A percentile compares a stretch with the other conserved stretches of the same genome.
phyloP scores from a whole-genome alignment of 1,284 basidiomycete genomes.

The Cerioporus squamosus region DNA sequence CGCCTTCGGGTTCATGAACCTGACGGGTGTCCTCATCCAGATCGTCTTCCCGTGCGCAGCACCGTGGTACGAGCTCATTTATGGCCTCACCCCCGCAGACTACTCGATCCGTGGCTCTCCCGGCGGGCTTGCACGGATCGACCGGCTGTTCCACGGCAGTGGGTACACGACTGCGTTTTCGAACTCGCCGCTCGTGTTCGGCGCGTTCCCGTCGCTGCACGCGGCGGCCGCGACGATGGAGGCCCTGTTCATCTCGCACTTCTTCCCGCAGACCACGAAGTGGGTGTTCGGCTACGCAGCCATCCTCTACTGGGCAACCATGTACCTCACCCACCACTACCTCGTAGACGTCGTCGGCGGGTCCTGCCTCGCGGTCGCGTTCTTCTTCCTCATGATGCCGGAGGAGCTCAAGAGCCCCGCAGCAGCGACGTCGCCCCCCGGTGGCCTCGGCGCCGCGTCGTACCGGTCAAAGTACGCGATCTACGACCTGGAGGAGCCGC shows the following conservation, averaged over 20 bases:
- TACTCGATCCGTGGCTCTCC: conserved; percentile 93
- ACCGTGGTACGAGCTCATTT: conserved; percentile 98
- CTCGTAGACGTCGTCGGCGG: conserved; percentile 96
- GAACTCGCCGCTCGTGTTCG: conserved; percentile 92
- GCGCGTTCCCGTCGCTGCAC: conserved; percentile 95
- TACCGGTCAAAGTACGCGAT: conserved; percentile 68
- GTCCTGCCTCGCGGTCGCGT: conserved; percentile 85
- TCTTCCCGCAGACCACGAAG: conserved; percentile 80
- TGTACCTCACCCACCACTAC: conserved; percentile 98
- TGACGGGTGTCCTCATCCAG: conserved; percentile 88
- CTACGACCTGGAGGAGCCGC: conserved; percentile 67
- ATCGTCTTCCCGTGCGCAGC: conserved; percentile 92
- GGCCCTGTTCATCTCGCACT: conserved; percentile 93
- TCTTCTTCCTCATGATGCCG: conserved; percentile 90
- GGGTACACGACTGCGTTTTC: conserved; percentile 89
- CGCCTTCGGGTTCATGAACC: conserved; percentile 94
- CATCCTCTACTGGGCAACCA: conserved; percentile 97
- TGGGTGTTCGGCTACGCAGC: conserved; percentile 87
- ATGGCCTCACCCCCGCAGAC: conserved; percentile 94
- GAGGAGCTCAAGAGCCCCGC: conserved; percentile 72
- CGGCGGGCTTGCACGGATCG: conserved; percentile 92
- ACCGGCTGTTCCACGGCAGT: conserved; percentile 80
- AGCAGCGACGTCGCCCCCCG: conserved; percentile 51
- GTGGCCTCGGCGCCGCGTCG: conserved; percentile 34
- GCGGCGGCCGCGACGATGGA: conserved; percentile 91